Percentiles rank a stretch among this genome's conserved stretches.
phyloP scores from a whole-genome alignment of 108 stramenopile species.

The Fragilaria crotonensis region DNA sequence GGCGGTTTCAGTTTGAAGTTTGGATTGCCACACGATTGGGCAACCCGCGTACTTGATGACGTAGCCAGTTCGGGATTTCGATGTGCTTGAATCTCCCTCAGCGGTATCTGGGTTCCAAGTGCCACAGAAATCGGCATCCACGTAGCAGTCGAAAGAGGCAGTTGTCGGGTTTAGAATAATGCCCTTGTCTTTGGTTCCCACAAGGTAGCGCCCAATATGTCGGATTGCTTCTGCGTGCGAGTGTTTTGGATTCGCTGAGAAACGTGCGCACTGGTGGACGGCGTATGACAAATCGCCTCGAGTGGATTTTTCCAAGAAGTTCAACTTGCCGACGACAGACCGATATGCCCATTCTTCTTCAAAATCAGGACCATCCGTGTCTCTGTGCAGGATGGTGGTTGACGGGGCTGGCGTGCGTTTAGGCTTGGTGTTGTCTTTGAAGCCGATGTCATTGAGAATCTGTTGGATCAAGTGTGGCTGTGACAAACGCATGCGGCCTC shows the following conservation, averaged over 20 bases:
- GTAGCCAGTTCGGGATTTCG: conserved; percentile 16
- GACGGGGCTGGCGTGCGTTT: conserved; percentile 5
- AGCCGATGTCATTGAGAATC: too few species aligned
- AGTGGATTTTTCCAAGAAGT: conserved; percentile 13
- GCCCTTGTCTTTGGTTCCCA: conserved; percentile 18
- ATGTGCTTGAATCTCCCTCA: conserved; percentile 6
- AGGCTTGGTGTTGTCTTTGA: too few species aligned
- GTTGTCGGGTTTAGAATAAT: conserved; percentile 7
- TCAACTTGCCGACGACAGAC: conserved; percentile 12
- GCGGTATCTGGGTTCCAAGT: conserved; percentile 23
- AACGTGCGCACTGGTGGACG: conserved; percentile 18
- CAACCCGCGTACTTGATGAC: conserved; percentile 11
- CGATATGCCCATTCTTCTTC: conserved; percentile 19
- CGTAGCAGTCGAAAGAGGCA: conserved; percentile 26
- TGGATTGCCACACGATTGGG: too few species aligned
- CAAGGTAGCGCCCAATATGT: conserved; percentile 20
- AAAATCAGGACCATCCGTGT: conserved; percentile 5
- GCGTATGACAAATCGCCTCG: conserved; percentile 4
- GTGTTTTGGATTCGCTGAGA: conserved; percentile 16
- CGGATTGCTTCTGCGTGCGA: conserved; percentile 21
- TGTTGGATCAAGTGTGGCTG: conserved; percentile 13
- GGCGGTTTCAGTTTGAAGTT: too few species aligned
- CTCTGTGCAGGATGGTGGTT: not conserved
- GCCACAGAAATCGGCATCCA: conserved; percentile 41
- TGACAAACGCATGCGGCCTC: conserved; percentile 8